Base-by-base conservation (phyloP, 345 rosid species). In the Capsella bursapastoris region DNA sequence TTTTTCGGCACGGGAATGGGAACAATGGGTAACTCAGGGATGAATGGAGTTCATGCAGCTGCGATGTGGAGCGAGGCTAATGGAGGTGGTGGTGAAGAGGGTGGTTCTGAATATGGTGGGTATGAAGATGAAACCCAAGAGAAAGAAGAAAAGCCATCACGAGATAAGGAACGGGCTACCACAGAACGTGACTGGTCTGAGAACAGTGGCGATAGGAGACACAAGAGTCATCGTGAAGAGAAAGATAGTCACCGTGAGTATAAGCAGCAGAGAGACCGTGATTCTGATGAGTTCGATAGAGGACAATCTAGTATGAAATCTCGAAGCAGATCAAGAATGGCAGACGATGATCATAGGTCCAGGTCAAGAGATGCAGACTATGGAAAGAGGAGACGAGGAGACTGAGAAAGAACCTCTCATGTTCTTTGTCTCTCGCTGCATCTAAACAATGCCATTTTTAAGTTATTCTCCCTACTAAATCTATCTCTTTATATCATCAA, bases 81-180 rank as follows among this genome's bases (percentile, higher is more conserved):
- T 79, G 88, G 88, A 86, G 92, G 88, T 79, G 97, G 90, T 44
- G 91, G 88, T 64, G 97, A 90, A 76, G 97, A 90, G 58, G 94
- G 90, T 73, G 90, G 86, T 58, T 90, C 93, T 82, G 97, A 90
- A 53, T 83, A 90, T 85, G 92, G 80, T 57, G 80, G 92, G 10
- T 89, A 86, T 35, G 94, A 90, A 71, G 94, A 90, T 81, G 92
- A 75, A 40, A 90, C 57, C 73, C 87, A 86, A 59, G 97, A 90
- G 74, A 90, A 86, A 75, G 91, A 88, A 62, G 83, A 57, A 6
- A 81, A 88, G 76, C 82, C 90, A 59, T 59, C 87, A 22, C 78
- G 89, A 56, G 91, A 88, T 14, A 90, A 86, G 78, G 91, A 90
- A 66, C 80, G 88, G 34, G 63, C 44, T 71, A 83, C 53, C 60